These are phyloP conservation scores for Aspergillus chevalieri DNA, from an alignment of 2,329 filamentous ascomycete genomes.

Conservation along the genomic window DNA sequence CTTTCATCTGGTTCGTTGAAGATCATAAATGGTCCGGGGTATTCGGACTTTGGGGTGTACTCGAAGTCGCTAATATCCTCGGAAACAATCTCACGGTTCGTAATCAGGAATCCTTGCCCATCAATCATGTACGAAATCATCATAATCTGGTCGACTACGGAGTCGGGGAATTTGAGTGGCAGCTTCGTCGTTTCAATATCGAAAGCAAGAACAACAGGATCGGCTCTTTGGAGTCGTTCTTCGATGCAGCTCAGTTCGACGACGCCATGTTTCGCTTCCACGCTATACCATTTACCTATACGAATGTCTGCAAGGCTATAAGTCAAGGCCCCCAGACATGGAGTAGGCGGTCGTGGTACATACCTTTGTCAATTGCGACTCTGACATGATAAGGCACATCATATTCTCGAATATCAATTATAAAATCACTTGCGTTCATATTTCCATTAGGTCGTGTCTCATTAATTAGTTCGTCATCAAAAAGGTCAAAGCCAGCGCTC, in stretches of 20 bases:
- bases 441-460: conserved; percentile 73
- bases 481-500: conserved; percentile 84
- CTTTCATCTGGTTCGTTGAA: conserved; percentile 98
- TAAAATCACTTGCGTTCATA: conserved; percentile 88
- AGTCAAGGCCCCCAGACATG: conserved; percentile 9
- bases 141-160: conserved; percentile 94
- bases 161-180: conserved; percentile 93
- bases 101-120: conserved; percentile 94
- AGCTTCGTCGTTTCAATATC: conserved; percentile 98
- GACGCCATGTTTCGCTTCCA: conserved; percentile 86
- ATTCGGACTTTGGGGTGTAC: conserved; percentile 95
- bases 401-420: conserved; percentile 98
- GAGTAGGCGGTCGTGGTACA: conserved; percentile 11
- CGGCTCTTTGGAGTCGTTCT: conserved; percentile 80
- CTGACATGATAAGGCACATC: conserved; percentile 98
- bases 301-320: conserved; percentile 65
- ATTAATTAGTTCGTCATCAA: conserved; percentile 81
- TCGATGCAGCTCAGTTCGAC: conserved; percentile 79
- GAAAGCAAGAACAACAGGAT: conserved; percentile 97
- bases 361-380: conserved; percentile 92
- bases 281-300: conserved; percentile 93
- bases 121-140: conserved; percentile 99
- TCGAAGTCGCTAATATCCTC: conserved; percentile 98
- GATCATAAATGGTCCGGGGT: conserved; percentile 90
- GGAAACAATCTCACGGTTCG: conserved; percentile 93